These are phyloP conservation scores for Penicillium decumbens DNA, from an alignment of 2,329 filamentous ascomycete species.

Conservation along the genomic window DNA sequence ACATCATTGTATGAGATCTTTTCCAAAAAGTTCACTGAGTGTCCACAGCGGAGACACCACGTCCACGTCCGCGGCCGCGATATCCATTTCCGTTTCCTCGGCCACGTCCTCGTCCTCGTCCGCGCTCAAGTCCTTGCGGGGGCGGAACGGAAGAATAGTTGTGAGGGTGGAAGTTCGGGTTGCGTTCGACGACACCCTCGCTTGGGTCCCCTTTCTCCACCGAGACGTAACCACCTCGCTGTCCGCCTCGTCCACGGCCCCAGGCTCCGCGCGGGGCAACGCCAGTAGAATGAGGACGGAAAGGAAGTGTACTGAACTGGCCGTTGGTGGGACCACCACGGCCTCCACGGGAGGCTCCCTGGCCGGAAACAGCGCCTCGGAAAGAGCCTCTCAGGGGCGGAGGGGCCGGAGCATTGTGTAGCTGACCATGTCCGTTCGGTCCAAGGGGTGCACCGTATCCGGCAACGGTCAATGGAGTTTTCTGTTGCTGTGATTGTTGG, in stretches of 20 bases:
- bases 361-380: slow-evolving; percentile 52
- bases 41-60: slow-evolving; percentile 21
- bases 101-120: slow-evolving; percentile 36
- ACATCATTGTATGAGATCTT: background rate
- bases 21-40: slow-evolving; percentile 5
- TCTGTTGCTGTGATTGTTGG: slow-evolving; percentile 54
- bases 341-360: slow-evolving; percentile 38
- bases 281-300: slow-evolving; percentile 30
- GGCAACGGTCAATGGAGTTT: slow-evolving; percentile 50
- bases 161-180: slow-evolving; percentile 54
- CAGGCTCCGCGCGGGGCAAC: slow-evolving; percentile 23
- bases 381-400: slow-evolving; percentile 57
- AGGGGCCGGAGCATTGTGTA: slow-evolving; percentile 53
- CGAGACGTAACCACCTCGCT: slow-evolving; percentile 34
- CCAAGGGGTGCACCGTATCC: slow-evolving; percentile 55
- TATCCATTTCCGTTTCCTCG: slow-evolving; percentile 34
- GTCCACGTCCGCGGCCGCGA: slow-evolving; percentile 30
- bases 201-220: slow-evolving; percentile 50
- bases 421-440: slow-evolving; percentile 58
- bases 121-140: slow-evolving; percentile 39
- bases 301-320: slow-evolving; percentile 26
- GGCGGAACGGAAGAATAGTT: slow-evolving; percentile 51
- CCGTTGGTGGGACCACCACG: slow-evolving; percentile 29
- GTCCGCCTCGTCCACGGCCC: slow-evolving; percentile 36
- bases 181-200: slow-evolving; percentile 52